Evolutionary conservation across 2,329 filamentous ascomycete genomes (phyloP).

Genomic region (Cryphonectria naterciae): DNA sequence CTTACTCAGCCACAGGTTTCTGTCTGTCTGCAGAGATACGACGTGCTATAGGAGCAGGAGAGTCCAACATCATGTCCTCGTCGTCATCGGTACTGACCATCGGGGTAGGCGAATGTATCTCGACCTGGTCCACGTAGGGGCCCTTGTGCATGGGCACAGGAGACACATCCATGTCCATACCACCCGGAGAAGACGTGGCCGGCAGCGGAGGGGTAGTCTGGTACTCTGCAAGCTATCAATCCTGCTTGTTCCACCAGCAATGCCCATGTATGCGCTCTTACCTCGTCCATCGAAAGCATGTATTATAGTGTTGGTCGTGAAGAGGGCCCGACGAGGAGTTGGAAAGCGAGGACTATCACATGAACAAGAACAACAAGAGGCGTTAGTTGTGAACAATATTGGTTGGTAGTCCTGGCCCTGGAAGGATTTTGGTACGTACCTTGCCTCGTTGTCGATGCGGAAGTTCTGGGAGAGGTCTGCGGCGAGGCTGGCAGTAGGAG

Average conservation of each 20-base stretch:
- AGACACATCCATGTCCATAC: slow-evolving; percentile 86
- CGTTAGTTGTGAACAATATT: slow-evolving; percentile 28
- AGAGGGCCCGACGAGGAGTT: slow-evolving; percentile 83
- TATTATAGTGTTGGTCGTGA: slow-evolving; percentile 74
- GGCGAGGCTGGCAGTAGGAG: slow-evolving; percentile 86
- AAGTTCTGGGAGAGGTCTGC: slow-evolving; percentile 97
- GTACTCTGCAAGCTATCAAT: slow-evolving; percentile 57
- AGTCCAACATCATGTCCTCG: slow-evolving; percentile 59
- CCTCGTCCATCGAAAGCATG: slow-evolving; percentile 59
- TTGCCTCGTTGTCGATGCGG: slow-evolving; percentile 81
- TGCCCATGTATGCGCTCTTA: slow-evolving; percentile 46
- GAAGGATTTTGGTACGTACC: slow-evolving; percentile 63
- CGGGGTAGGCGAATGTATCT: slow-evolving; percentile 74
- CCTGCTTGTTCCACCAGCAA: slow-evolving; percentile 16
- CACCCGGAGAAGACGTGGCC: slow-evolving; percentile 78
- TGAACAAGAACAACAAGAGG: slow-evolving; percentile 15
- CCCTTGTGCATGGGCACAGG: slow-evolving; percentile 82
- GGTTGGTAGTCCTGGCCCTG: background rate
- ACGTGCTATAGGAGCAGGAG: slow-evolving; percentile 55
- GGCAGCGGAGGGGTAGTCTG: slow-evolving; percentile 84
- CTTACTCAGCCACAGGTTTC: slow-evolving; percentile 60
- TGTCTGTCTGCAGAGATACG: slow-evolving; percentile 53
- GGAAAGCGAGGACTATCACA: slow-evolving; percentile 73
- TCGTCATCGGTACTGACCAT: slow-evolving; percentile 50
- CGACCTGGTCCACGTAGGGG: slow-evolving; percentile 67